Evolutionary conservation across 2,329 filamentous ascomycete genomes (phyloP), one percentile per base, ranked within the genome.

Genomic region (Verticillium isaacii): DNA sequence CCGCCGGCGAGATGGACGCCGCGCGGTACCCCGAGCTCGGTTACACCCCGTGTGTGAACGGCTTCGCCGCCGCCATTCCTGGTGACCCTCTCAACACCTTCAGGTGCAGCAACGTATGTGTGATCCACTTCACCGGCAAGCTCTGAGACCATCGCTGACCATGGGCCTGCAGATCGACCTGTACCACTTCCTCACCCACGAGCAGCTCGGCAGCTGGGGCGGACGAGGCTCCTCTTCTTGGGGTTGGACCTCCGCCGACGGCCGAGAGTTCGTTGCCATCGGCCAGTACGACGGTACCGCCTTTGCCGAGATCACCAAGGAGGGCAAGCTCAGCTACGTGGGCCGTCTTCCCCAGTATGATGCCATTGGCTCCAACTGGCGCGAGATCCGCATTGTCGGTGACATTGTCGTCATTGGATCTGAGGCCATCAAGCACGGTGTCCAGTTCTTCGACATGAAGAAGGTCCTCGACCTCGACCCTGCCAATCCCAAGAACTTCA

Each of bases 371-470:
- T 77, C 78, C 32, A 73, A 76, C 41, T 85, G 82, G 82, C 76
- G 82, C 57, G 82, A 85, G 70, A 85, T 85, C 66, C 76, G 76
- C 64, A 72, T 73, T 32, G 72, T 74, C 62, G 71, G 72, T 61
- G 71, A 71, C 70, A 71, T 73, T 62, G 71, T 73, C 61, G 71
- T 77, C 60, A 74, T 78, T 60, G 75, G 76, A 39, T 72, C 71
- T 66, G 76, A 78, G 65, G 79, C 81, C 37, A 66, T 69, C 54
- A 70, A 76, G 66, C 85, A 88, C 71, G 82, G 82, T 37, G 80
- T 88, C 56, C 85, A 88, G 72, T 80, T 88, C 72, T 88, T 88
- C 68, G 85, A 88, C 72, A 80, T 87, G 82, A 80, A 76, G 67
- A 86, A 82, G 74, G 74, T 85, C n/a, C 74, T 83, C 60, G 72